These are phyloP conservation scores for Apiospora koreana DNA, from an alignment of 2,329 filamentous ascomycete genomes.

Conservation along the genomic window DNA sequence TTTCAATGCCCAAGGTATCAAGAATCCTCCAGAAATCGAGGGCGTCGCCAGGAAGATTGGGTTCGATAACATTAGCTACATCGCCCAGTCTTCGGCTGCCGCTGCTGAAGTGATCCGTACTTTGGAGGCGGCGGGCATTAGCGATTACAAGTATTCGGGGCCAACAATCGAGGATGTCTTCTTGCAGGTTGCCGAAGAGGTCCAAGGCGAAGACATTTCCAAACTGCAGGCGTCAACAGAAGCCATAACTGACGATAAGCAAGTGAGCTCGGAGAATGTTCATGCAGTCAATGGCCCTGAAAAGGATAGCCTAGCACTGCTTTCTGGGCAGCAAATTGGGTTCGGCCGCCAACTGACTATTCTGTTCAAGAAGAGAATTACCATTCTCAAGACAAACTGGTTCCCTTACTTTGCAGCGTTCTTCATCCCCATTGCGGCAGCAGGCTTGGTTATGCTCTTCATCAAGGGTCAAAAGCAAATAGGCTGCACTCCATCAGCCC, in stretches of 20 bases:
- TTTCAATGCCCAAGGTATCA: slow-evolving; percentile 56
- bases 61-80: slow-evolving; percentile 74
- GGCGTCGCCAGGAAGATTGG: slow-evolving; percentile 59
- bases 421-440: slow-evolving; percentile 75
- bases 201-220: slow-evolving; percentile 51
- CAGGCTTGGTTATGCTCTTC: slow-evolving; percentile 77
- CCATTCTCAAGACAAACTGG: slow-evolving; percentile 76
- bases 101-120: slow-evolving; percentile 71
- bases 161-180: slow-evolving; percentile 95
- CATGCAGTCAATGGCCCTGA: slow-evolving; percentile 20
- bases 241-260: slow-evolving; percentile 23
- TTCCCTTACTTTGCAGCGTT: slow-evolving; percentile 75
- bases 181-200: slow-evolving; percentile 80
- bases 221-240: slow-evolving; percentile 6
- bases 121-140: slow-evolving; percentile 67
- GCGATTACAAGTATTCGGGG: slow-evolving; percentile 81
- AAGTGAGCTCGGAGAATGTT: slow-evolving; percentile 24
- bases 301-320: slow-evolving; percentile 53
- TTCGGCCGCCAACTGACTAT: slow-evolving; percentile 71
- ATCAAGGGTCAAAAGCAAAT: slow-evolving; percentile 46
- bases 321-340: slow-evolving; percentile 69
- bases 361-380: slow-evolving; percentile 75
- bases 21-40: slow-evolving; percentile 51
- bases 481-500: slow-evolving; percentile 33
- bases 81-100: slow-evolving; percentile 66